Evolutionary conservation across 192 early-diverging fungal species (phyloP).

Genomic region (Umbelopsis sp.): DNA sequence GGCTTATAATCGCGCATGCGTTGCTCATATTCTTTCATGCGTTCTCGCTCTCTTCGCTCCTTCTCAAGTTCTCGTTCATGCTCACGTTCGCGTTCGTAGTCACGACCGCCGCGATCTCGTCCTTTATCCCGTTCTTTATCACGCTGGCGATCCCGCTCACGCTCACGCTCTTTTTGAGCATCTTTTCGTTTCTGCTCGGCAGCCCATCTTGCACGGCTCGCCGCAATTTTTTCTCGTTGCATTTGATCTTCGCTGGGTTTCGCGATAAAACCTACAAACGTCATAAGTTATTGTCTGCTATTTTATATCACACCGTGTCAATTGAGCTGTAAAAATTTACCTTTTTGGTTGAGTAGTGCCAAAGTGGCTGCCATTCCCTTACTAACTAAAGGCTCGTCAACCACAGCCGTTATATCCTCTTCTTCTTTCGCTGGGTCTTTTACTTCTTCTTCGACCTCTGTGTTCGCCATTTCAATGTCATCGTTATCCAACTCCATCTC

Average conservation of each 20-base stretch:
- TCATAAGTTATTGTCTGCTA: background rate
- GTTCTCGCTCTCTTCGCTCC: slow-evolving; percentile 60
- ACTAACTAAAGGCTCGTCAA: slow-evolving; percentile 82
- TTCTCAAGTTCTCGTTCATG: slow-evolving; percentile 53
- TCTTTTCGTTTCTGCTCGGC: slow-evolving; percentile 69
- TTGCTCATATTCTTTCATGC: slow-evolving; percentile 74
- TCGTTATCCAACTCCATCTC: slow-evolving; percentile 14
- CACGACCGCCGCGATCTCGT: slow-evolving; percentile 5
- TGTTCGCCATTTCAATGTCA: slow-evolving; percentile 11
- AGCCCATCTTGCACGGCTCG: slow-evolving; percentile 72
- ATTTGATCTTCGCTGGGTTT: slow-evolving; percentile 69
- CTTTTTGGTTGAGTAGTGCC: slow-evolving; percentile 79
- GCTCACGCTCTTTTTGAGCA: slow-evolving; percentile 58
- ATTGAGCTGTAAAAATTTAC: slow-evolving; percentile 35
- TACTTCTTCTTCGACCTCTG: slow-evolving; percentile 1
- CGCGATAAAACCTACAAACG: slow-evolving; percentile 23
- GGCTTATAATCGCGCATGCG: slow-evolving; percentile 92
- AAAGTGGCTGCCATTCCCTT: slow-evolving; percentile 83
- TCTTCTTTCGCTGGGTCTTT: slow-evolving; percentile 1
- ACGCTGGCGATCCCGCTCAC: slow-evolving; percentile 41
- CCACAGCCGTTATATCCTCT: slow-evolving; percentile 34
- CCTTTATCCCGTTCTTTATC: slow-evolving; percentile 45
- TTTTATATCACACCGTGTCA: background rate
- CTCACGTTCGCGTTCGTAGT: slow-evolving; percentile 28
- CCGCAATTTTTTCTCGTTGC: slow-evolving; percentile 60